Percentiles rank a stretch among this genome's conserved stretches.
These are phyloP conservation scores for Cladophialophora psammophila DNA, from an alignment of 2,329 filamentous ascomycete species.

Conservation along the genomic window DNA sequence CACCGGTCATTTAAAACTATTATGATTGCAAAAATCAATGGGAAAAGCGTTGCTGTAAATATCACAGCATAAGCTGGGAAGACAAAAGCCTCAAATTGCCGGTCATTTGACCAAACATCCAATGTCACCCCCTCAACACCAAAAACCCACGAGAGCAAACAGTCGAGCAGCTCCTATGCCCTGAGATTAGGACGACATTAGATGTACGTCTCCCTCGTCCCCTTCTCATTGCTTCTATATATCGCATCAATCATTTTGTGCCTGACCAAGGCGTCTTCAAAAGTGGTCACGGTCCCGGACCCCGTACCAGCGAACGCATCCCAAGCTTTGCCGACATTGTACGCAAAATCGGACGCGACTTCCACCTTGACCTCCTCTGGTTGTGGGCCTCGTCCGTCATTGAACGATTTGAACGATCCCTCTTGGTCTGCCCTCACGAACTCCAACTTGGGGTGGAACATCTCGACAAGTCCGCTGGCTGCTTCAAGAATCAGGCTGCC, in stretches of 20 bases:
- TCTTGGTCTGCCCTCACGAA: conserved; percentile 20
- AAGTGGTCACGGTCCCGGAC: conserved; percentile 26
- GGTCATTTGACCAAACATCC: neutral
- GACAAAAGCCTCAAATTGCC: neutral
- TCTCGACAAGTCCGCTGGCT: conserved; percentile 27
- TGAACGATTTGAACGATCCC: neutral
- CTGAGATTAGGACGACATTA: conserved; percentile 9
- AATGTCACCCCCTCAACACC: neutral
- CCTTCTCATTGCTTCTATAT: conserved; percentile 32
- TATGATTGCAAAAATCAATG: conserved; percentile 58
- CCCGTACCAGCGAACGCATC: conserved; percentile 33
- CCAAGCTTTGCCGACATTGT: conserved; percentile 34
- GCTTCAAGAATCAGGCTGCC: conserved; percentile 34
- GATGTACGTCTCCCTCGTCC: conserved; percentile 32
- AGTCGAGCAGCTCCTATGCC: neutral
- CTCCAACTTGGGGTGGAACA: conserved; percentile 32
- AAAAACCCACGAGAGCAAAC: neutral
- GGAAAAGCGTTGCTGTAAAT: neutral
- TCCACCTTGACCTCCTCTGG: conserved; percentile 26
- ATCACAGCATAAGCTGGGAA: neutral
- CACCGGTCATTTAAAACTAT: conserved; percentile 81
- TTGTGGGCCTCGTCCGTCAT: conserved; percentile 19
- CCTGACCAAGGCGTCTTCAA: conserved; percentile 34
- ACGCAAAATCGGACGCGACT: conserved; percentile 20
- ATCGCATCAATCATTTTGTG: conserved; percentile 37